Evolutionary conservation across 2,329 filamentous ascomycete genomes (phyloP).

Genomic region (Thermothelomyces thermophilus): DNA sequence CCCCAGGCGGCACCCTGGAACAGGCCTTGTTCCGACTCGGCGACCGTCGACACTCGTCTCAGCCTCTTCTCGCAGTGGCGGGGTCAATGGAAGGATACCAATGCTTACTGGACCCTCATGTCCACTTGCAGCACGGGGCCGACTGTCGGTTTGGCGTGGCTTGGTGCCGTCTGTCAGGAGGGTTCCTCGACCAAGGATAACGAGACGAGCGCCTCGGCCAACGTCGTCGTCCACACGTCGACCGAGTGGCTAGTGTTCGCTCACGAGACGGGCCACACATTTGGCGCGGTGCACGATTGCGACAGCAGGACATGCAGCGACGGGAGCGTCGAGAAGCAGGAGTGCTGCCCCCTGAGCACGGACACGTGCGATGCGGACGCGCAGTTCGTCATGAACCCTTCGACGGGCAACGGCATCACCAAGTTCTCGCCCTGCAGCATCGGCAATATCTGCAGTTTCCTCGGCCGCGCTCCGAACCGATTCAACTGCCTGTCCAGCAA

Average conservation of each 20-base stretch:
- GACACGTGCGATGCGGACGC: conserved; percentile 65
- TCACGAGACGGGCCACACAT: conserved; percentile 90
- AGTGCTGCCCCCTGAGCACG: conserved; percentile 73
- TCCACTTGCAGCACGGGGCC: conserved; percentile 74
- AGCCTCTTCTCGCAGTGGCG: conserved; percentile 88
- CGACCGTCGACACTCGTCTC: conserved; percentile 68
- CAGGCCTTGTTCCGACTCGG: conserved; percentile 56
- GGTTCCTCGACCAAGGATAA: conserved; percentile 51
- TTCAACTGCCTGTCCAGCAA: conserved; percentile 78
- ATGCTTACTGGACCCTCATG: conserved; percentile 90
- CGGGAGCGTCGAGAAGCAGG: conserved; percentile 43
- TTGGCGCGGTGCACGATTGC: conserved; percentile 94
- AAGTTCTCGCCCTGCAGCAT: conserved; percentile 83
- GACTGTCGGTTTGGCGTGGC: conserved; percentile 88
- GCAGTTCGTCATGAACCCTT: conserved; percentile 95
- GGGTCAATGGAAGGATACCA: conserved; percentile 66
- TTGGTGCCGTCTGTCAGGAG: conserved; percentile 72
- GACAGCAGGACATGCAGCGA: conserved; percentile 59
- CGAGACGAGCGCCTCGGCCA: conserved; percentile 76
- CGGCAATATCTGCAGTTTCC: conserved; percentile 87
- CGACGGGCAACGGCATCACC: conserved; percentile 64
- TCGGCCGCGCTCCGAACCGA: conserved; percentile 70
- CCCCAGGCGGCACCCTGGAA: conserved; percentile 75
- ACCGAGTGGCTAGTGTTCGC: conserved; percentile 95
- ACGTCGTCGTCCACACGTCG: conserved; percentile 77